Evolutionary conservation across 805 yeast species (phyloP).

Genomic region (Candida vartiovaarae): DNA sequence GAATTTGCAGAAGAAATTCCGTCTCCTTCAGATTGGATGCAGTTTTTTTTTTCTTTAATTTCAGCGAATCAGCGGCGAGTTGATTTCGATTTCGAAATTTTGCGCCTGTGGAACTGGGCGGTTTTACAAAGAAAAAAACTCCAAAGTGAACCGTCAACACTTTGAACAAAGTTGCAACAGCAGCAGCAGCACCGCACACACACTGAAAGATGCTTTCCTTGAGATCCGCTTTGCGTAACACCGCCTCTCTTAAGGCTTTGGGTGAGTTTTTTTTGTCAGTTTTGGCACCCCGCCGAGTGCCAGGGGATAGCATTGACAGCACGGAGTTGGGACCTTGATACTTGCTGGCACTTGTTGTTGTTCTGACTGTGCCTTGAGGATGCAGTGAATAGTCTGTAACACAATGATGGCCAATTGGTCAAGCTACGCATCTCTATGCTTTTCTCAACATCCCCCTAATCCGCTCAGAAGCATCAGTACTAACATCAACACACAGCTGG

Average conservation of each 20-base stretch:
- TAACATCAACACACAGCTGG: slow-evolving; percentile 15
- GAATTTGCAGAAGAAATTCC: background rate
- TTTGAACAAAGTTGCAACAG: background rate
- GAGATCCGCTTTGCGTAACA: slow-evolving; percentile 24
- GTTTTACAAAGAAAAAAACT: background rate
- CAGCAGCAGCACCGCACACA: background rate
- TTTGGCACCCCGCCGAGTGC: too few species aligned
- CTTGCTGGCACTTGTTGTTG: too few species aligned
- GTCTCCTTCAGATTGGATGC: background rate
- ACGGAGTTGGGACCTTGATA: too few species aligned
- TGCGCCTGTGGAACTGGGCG: background rate
- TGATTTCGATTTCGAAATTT: slow-evolving; percentile 18
- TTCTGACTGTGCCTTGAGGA: too few species aligned
- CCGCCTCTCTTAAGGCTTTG: slow-evolving; percentile 21
- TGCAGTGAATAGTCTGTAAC: too few species aligned
- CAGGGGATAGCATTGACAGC: too few species aligned
- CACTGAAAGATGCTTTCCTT: slow-evolving; percentile 21
- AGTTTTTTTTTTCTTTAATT: slow-evolving; percentile 11
- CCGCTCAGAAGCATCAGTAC: slow-evolving; percentile 3
- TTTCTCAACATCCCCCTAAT: background rate
- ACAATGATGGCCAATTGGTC: too few species aligned
- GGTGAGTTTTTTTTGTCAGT: slow-evolving; percentile 13
- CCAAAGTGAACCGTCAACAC: background rate
- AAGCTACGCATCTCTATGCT: background rate
- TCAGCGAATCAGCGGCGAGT: slow-evolving; percentile 22